Evolutionary conservation across 768 basidiomycete species (phyloP).

Genomic region (Russula earlei): DNA sequence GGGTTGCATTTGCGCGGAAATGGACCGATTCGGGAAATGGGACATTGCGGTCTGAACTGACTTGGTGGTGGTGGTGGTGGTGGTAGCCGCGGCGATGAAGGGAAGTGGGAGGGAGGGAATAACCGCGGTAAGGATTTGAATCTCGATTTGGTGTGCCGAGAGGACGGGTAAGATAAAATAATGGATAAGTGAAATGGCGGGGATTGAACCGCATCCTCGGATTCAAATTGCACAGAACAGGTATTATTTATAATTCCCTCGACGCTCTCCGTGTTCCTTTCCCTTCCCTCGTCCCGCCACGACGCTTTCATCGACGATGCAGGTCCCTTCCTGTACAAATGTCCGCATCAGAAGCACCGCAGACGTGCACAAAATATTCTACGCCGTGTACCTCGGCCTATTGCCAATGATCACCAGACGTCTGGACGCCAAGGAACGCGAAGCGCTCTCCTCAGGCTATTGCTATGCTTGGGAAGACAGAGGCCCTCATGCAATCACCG

Average conservation of each 20-base stretch:
- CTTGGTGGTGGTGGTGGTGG: background rate
- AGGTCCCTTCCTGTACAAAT: conserved; percentile 65
- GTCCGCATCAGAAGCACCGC: conserved; percentile 70
- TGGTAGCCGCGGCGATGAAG: conserved; percentile 8
- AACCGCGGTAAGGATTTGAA: conserved; percentile 2
- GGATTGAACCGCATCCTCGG: conserved; percentile 15
- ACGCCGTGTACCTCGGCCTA: conserved; percentile 58
- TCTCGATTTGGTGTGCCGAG: conserved; percentile 3
- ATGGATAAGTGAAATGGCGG: conserved; percentile 11
- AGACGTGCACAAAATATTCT: conserved; percentile 76
- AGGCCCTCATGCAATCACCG: conserved; percentile 67
- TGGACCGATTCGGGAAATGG: background rate
- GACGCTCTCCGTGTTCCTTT: conserved; percentile 9
- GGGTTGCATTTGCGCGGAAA: background rate
- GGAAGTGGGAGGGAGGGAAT: background rate
- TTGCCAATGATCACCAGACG: conserved; percentile 74
- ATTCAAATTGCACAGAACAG: conserved; percentile 16
- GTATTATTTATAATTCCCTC: conserved; percentile 19
- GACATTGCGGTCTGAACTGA: too few species aligned
- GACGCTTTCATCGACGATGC: conserved; percentile 38
- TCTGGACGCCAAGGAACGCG: conserved; percentile 72
- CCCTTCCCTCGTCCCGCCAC: conserved; percentile 19
- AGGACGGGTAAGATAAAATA: background rate
- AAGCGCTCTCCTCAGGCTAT: conserved; percentile 56
- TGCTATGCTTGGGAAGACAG: conserved; percentile 89